Percentiles rank a stretch among this genome's conserved stretches.
Evolutionary conservation across 2,329 filamentous ascomycete species (phyloP).

Genomic region (Ceratocystis cacaofunesta): DNA sequence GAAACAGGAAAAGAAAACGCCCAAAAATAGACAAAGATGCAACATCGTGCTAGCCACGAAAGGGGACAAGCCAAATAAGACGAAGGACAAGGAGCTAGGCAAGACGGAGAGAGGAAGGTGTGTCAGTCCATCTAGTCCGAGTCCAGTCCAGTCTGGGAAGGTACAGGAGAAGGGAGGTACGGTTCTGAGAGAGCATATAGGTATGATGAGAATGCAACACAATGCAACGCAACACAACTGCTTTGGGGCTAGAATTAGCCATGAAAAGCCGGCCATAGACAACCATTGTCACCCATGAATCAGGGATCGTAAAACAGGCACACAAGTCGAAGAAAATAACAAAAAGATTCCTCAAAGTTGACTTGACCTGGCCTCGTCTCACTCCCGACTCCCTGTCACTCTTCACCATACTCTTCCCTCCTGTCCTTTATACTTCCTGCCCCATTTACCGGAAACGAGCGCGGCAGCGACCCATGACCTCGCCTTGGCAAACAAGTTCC

Average conservation of each 20-base stretch:
- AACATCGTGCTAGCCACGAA: not conserved
- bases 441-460: slow-evolving; percentile 58
- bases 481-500: slow-evolving; percentile 95
- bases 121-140: too few species aligned
- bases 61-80: not conserved
- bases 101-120: not conserved
- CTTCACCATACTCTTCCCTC: not conserved
- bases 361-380: too few species aligned
- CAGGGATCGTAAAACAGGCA: too few species aligned
- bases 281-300: too few species aligned
- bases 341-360: too few species aligned
- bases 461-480: slow-evolving; percentile 95
- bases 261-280: not conserved
- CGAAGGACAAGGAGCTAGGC: not conserved
- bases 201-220: too few species aligned
- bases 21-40: slow-evolving; percentile 8
- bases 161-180: too few species aligned
- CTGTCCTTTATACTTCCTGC: not conserved
- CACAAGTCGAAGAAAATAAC: too few species aligned
- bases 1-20: slow-evolving; percentile 6
- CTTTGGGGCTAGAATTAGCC: not conserved
- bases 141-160: too few species aligned
- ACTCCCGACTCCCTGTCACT: not conserved
- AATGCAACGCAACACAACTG: too few species aligned
- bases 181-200: not conserved